These are phyloP conservation scores for Mediolabrus comicus DNA, from an alignment of 108 stramenopile species.

Conservation along the genomic window DNA sequence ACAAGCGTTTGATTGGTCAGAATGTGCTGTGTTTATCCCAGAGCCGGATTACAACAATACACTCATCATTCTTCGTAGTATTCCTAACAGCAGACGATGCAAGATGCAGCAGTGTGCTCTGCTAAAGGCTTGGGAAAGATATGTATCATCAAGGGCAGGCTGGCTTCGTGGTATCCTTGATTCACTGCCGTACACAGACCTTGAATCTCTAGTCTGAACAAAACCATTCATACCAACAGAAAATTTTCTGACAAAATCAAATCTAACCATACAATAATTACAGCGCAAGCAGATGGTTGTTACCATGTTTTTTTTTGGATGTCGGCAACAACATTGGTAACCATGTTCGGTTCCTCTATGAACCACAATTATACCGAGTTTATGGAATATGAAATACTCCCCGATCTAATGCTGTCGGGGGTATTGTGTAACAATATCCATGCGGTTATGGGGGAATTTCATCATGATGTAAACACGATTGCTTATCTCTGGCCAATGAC, in stretches of 20 bases:
- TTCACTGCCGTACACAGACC: too few relatives aligned
- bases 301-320: slow-evolving; percentile 36
- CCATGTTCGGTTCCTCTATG: slow-evolving; percentile 30
- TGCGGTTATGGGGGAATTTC: slow-evolving; percentile 36
- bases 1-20: slow-evolving; percentile 9
- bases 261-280: too few relatives aligned
- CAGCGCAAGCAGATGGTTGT: slow-evolving; percentile 23
- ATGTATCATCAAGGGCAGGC: too few relatives aligned
- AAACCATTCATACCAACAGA: too few relatives aligned
- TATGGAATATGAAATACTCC: slow-evolving; percentile 31
- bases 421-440: slow-evolving; percentile 20
- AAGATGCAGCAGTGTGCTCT: too few relatives aligned
- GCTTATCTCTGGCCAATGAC: background rate
- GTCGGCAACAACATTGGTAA: slow-evolving; percentile 39
- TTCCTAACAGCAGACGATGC: too few relatives aligned
- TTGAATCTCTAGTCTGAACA: too few relatives aligned
- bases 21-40: slow-evolving; percentile 27
- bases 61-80: too few relatives aligned
- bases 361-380: slow-evolving; percentile 38
- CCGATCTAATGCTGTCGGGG: slow-evolving; percentile 16
- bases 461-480: background rate
- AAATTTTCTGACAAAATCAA: too few relatives aligned
- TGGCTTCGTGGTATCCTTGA: too few relatives aligned
- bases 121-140: too few relatives aligned
- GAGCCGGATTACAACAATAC: slow-evolving; percentile 41